Percentiles rank a stretch among this genome's conserved stretches.
Conservation (phyloP, 2,329 filamentous ascomycete species). For the Colletotrichum sp. region DNA sequence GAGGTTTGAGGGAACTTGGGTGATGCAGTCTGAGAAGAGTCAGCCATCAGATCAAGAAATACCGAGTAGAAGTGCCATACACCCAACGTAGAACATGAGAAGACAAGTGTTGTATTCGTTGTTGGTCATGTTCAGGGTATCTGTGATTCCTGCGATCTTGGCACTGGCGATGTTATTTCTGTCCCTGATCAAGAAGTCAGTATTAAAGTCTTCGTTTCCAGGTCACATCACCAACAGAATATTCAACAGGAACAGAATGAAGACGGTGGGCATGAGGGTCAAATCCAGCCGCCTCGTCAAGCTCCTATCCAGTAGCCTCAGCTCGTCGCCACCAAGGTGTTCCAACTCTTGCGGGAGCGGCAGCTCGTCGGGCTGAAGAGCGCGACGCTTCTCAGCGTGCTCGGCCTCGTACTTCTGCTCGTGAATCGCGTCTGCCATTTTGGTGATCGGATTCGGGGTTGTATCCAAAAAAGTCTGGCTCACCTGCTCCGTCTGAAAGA, state of each 20-base stretch:
- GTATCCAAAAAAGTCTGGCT: not conserved
- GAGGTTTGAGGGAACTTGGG: not conserved
- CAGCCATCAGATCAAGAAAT: too few relatives aligned
- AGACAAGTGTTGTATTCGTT: conserved; percentile 59
- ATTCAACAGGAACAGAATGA: not conserved
- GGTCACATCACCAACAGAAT: not conserved
- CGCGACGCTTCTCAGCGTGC: not conserved
- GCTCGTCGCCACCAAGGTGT: not conserved
- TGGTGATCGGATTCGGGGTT: not conserved
- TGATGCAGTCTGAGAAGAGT: conserved; percentile 6
- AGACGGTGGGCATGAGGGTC: not conserved
- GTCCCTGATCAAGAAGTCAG: conserved; percentile 18
- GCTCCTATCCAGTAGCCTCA: not conserved
- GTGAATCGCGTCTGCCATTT: not conserved
- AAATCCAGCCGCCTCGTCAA: not conserved
- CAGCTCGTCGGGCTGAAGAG: not conserved
- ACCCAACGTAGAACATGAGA: conserved; percentile 6
- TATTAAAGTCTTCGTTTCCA: not conserved
- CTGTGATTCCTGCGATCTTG: conserved; percentile 57
- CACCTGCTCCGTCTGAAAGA: not conserved
- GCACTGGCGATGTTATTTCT: conserved; percentile 51
- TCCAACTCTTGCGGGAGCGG: not conserved
- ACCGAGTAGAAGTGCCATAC: not conserved
- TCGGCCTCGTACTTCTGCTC: not conserved
- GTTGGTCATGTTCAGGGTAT: conserved; percentile 52